Percentiles rank a stretch among this genome's conserved stretches.
Conservation (phyloP, 1,284 basidiomycete genomes). For the Trichosporon asahii region DNA sequence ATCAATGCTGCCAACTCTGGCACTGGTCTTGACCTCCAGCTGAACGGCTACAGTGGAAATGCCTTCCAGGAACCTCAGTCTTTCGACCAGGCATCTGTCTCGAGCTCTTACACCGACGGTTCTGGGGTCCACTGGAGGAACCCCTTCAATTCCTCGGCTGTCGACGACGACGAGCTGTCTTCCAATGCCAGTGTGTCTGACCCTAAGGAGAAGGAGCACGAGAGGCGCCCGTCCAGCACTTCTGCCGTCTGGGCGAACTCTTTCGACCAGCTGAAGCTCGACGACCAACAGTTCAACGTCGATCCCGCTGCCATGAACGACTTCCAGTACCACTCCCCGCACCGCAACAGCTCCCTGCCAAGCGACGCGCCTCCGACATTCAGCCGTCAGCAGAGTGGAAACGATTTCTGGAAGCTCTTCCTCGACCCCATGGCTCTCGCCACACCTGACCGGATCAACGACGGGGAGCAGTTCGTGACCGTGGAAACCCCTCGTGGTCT, state of each 20-base stretch:
- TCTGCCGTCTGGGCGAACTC: conserved; percentile 42
- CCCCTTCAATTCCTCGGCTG: not conserved
- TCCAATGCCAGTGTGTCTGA: conserved; percentile 7
- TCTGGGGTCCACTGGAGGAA: not conserved
- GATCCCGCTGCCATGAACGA: conserved; percentile 8
- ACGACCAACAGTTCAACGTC: conserved; percentile 26
- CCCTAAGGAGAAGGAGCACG: conserved; percentile 9
- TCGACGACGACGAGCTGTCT: not conserved
- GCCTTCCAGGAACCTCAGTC: not conserved
- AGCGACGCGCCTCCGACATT: not conserved
- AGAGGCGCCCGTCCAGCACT: conserved; percentile 35
- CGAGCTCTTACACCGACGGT: not conserved
- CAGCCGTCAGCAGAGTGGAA: conserved; percentile 5
- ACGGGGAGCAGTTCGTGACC: conserved; percentile 12
- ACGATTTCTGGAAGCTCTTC: conserved; percentile 46
- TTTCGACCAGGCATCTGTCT: not conserved
- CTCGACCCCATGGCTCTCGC: conserved; percentile 29
- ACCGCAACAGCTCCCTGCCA: conserved; percentile 18
- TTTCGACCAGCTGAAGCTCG: conserved; percentile 42
- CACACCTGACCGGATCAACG: conserved; percentile 42
- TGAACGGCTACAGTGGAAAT: not conserved
- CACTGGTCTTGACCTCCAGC: conserved; percentile 15
- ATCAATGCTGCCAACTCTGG: not conserved
- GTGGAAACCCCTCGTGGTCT: conserved; percentile 17
- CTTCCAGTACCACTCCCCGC: not conserved